Evolutionary conservation across 768 basidiomycete species (phyloP).

Genomic region (Termitomyces sp.): DNA sequence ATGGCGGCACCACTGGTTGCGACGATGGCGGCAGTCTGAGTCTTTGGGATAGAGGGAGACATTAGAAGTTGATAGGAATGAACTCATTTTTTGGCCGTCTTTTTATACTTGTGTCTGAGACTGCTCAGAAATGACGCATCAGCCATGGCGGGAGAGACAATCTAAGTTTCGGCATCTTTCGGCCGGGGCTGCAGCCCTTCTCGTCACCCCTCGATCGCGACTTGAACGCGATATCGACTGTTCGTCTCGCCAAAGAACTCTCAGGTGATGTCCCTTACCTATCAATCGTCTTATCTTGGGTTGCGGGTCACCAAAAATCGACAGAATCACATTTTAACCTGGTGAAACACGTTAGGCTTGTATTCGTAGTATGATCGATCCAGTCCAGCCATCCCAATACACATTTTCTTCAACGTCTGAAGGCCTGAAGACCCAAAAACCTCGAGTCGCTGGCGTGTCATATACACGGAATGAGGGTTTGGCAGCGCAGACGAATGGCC

Average conservation of each 20-base stretch:
- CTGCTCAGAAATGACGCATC: background rate
- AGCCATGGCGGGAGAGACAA: background rate
- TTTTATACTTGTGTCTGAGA: conserved; percentile 1
- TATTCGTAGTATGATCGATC: background rate
- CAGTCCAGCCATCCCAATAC: too few relatives aligned
- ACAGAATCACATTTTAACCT: background rate
- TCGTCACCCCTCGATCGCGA: background rate
- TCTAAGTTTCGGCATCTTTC: background rate
- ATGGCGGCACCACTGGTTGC: conserved; percentile 25
- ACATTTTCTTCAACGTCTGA: too few relatives aligned
- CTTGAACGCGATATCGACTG: background rate
- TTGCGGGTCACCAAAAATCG: too few relatives aligned
- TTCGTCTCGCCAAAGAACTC: background rate
- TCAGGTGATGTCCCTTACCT: too few relatives aligned
- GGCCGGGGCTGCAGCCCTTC: background rate
- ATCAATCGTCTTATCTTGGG: background rate
- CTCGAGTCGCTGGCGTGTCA: background rate
- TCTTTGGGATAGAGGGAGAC: conserved; percentile 26
- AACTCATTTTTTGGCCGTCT: background rate
- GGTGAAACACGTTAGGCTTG: background rate
- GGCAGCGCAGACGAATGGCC: background rate
- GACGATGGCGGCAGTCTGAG: conserved; percentile 39
- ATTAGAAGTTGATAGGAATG: background rate
- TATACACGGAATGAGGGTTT: background rate
- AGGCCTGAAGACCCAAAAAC: background rate